These are phyloP conservation scores for Alopecurus myosuroides DNA, from an alignment of 176 grass and related monocot genomes.

Conservation along the genomic window DNA sequence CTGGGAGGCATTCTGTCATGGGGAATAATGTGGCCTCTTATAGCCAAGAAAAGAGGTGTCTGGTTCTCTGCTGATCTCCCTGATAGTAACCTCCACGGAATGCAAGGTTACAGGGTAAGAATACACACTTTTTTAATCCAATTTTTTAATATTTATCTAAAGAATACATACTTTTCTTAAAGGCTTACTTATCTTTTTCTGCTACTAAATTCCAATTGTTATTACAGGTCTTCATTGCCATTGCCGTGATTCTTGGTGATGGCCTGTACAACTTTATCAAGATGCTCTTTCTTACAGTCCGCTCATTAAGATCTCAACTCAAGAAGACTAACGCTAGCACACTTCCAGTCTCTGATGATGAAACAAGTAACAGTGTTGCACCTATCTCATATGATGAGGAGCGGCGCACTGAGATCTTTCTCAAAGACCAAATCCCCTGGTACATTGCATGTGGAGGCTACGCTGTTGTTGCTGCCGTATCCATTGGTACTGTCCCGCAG, in stretches of 20 bases:
- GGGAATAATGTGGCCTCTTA: slow-evolving; percentile 54
- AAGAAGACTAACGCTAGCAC: slow-evolving; percentile 28
- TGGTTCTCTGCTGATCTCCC: slow-evolving; percentile 26
- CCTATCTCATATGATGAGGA: slow-evolving; percentile 26
- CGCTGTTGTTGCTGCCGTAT: slow-evolving; percentile 24
- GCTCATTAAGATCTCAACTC: slow-evolving; percentile 15
- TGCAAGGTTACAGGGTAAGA: slow-evolving; percentile 55
- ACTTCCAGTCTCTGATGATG: slow-evolving; percentile 31
- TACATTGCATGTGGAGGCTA: slow-evolving; percentile 34
- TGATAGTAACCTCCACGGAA: slow-evolving; percentile 31
- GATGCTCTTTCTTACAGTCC: slow-evolving; percentile 15
- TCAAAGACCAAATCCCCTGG: slow-evolving; percentile 41
- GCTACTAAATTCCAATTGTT: background rate
- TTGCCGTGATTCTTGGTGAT: slow-evolving; percentile 45
- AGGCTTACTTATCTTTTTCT: background rate
- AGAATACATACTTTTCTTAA: too few species aligned
- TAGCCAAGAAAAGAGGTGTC: slow-evolving; percentile 38
- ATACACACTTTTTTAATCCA: background rate
- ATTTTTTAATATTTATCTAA: too few species aligned
- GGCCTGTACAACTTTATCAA: slow-evolving; percentile 39
- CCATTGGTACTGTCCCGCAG: slow-evolving; percentile 16
- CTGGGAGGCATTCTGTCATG: slow-evolving; percentile 43
- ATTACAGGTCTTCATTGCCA: slow-evolving; percentile 44
- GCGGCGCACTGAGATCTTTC: slow-evolving; percentile 27
- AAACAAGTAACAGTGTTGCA: background rate